A percentile compares a stretch with the other conserved stretches of the same genome.
Conservation (phyloP, 495 filamentous ascomycete species). For the Rusavskia elegans region DNA sequence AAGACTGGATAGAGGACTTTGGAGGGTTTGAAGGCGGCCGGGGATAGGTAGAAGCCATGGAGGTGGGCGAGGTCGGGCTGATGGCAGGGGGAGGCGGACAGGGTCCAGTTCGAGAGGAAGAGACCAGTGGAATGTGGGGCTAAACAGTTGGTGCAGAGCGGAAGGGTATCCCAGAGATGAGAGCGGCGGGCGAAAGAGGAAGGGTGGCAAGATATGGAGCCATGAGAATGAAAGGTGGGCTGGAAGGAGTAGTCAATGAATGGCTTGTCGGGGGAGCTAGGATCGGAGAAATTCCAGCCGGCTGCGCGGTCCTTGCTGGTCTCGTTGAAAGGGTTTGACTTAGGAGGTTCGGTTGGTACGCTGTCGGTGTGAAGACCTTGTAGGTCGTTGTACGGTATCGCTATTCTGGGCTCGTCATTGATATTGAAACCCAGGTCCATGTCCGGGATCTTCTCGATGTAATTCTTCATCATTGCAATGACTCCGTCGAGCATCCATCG, state of each 20-base stretch:
- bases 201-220: constrained; percentile 37
- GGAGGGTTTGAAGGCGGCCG: constrained; percentile 43
- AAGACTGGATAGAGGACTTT: constrained; percentile 57
- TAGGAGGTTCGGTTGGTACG: constrained; percentile 11
- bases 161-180: constrained; percentile 31
- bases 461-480: constrained; percentile 47
- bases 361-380: constrained; percentile 23
- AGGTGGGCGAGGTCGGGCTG: constrained; percentile 63
- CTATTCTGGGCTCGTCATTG: constrained; percentile 59
- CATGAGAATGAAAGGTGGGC: constrained; percentile 29
- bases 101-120: constrained; percentile 48
- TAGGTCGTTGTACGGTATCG: constrained; percentile 50
- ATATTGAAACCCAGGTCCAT: constrained; percentile 75
- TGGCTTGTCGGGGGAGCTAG: constrained; percentile 20
- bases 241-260: constrained; percentile 33
- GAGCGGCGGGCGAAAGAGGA: constrained; percentile 39
- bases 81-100: constrained; percentile 54
- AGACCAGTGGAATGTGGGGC: constrained; percentile 51
- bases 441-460: constrained; percentile 54
- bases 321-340: constrained; percentile 11
- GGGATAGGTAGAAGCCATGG: constrained; percentile 54
- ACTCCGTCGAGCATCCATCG: constrained; percentile 44
- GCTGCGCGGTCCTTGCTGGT: constrained; percentile 24
- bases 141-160: constrained; percentile 46
- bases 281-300: constrained; percentile 22